A percentile compares a stretch with the other conserved stretches of the same genome.
Evolutionary conservation across 2,329 filamentous ascomycete genomes (phyloP).

Genomic region (Thelonectria blattea): DNA sequence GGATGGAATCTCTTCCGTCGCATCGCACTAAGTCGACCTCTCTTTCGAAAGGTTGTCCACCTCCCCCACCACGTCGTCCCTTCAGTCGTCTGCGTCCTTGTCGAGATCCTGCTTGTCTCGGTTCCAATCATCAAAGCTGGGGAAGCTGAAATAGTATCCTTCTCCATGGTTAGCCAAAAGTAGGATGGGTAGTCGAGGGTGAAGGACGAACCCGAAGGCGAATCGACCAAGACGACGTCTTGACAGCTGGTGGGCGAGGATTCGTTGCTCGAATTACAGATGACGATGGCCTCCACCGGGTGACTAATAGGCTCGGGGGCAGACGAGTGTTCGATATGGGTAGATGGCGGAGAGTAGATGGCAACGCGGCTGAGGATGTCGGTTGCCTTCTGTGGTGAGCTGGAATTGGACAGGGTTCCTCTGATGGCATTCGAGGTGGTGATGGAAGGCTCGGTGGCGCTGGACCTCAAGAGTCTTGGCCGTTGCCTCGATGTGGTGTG

Average conservation of each 20-base stretch:
- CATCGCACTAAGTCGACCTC: conserved; percentile 17
- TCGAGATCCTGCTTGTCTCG: conserved; percentile 42
- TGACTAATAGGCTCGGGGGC: conserved; percentile 29
- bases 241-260: conserved; percentile 32
- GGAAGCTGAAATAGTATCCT: conserved; percentile 73
- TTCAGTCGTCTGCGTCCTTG: conserved; percentile 37
- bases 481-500: conserved; percentile 47
- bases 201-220: conserved; percentile 36
- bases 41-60: conserved; percentile 21
- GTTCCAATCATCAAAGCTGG: conserved; percentile 73
- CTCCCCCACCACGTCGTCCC: conserved; percentile 10
- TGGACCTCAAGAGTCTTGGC: conserved; percentile 60
- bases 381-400: conserved; percentile 57
- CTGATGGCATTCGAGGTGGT: conserved; percentile 61
- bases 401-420: conserved; percentile 56
- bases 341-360: conserved; percentile 47
- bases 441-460: conserved; percentile 63
- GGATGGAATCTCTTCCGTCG: conserved; percentile 19
- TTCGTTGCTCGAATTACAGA: conserved; percentile 31
- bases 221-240: conserved; percentile 34
- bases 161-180: conserved; percentile 21
- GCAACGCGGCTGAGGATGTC: conserved; percentile 62
- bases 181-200: neutral
- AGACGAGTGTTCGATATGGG: conserved; percentile 28
- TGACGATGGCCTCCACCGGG: conserved; percentile 32